Conservation (phyloP, 2,329 filamentous ascomycete genomes). For the Paraconiothyrium brasiliense region DNA sequence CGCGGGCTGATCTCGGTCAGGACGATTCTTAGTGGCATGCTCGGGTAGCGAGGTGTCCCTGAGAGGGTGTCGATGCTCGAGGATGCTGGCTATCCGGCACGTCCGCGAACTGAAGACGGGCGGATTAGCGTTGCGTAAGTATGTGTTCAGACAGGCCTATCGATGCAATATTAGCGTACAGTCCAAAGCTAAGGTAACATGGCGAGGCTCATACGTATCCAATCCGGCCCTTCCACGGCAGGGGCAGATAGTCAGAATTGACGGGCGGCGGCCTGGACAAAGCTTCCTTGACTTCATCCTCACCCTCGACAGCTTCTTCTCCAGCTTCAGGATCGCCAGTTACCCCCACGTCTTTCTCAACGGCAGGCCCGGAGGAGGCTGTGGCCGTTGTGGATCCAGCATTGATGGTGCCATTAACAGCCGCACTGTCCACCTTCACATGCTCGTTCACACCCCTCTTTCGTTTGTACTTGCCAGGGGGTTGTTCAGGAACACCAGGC, state of each 20-base stretch:
- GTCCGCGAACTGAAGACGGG: constrained; percentile 91
- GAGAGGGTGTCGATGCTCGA: constrained; percentile 87
- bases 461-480: constrained; percentile 33
- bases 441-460: constrained; percentile 35
- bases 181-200: constrained; percentile 20
- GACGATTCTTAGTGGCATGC: constrained; percentile 85
- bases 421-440: constrained; percentile 39
- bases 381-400: not conserved
- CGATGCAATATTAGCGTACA: constrained; percentile 28
- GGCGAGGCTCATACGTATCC: constrained; percentile 74
- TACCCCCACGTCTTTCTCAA: constrained; percentile 33
- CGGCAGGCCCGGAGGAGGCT: constrained; percentile 17
- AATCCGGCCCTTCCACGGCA: constrained; percentile 89
- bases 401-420: constrained; percentile 29
- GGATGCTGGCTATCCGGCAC: constrained; percentile 87
- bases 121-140: constrained; percentile 81
- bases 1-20: constrained; percentile 75
- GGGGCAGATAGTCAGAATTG: constrained; percentile 81
- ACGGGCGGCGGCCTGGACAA: constrained; percentile 75
- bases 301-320: constrained; percentile 55
- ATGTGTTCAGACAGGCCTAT: constrained; percentile 90
- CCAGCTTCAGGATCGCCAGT: constrained; percentile 62
- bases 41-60: constrained; percentile 78
- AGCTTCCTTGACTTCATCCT: constrained; percentile 67
- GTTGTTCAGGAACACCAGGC: constrained; percentile 23